Evolutionary conservation across 305 asterid species (phyloP).

Genomic region (Fraxinus ornus): DNA sequence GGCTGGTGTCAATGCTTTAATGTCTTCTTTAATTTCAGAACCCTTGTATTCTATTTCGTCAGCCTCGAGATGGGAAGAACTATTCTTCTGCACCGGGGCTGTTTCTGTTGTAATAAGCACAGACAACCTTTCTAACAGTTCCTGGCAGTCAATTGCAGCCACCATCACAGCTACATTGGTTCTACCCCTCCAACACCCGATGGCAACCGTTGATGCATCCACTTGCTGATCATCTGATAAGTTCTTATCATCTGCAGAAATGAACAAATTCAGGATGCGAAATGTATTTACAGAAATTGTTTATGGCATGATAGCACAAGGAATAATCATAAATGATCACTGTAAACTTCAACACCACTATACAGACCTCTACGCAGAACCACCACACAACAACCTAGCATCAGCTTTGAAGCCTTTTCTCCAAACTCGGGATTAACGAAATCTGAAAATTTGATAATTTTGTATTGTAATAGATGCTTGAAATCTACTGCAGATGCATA

Average conservation of each 20-base stretch:
- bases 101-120: conserved; percentile 32
- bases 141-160: conserved; percentile 74
- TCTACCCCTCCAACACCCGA: conserved; percentile 90
- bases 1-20: conserved; percentile 16
- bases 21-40: conserved; percentile 29
- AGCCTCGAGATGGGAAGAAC: conserved; percentile 28
- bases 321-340: neutral
- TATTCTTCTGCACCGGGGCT: neutral
- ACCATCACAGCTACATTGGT: conserved; percentile 75
- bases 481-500: conserved; percentile 67
- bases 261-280: neutral
- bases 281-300: neutral
- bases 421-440: conserved; percentile 62
- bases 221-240: conserved; percentile 40
- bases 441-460: conserved; percentile 65
- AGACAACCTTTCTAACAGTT: conserved; percentile 68
- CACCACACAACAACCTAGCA: conserved; percentile 78
- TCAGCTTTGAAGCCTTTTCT: conserved; percentile 60
- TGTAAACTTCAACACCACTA: neutral
- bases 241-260: conserved; percentile 43
- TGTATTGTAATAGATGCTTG: conserved; percentile 77
- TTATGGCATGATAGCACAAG: neutral
- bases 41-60: conserved; percentile 23
- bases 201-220: conserved; percentile 56
- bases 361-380: conserved; percentile 60